phyloP scores from a whole-genome alignment of 2,329 filamentous ascomycete species.

The Cordyceps farinosa region DNA sequence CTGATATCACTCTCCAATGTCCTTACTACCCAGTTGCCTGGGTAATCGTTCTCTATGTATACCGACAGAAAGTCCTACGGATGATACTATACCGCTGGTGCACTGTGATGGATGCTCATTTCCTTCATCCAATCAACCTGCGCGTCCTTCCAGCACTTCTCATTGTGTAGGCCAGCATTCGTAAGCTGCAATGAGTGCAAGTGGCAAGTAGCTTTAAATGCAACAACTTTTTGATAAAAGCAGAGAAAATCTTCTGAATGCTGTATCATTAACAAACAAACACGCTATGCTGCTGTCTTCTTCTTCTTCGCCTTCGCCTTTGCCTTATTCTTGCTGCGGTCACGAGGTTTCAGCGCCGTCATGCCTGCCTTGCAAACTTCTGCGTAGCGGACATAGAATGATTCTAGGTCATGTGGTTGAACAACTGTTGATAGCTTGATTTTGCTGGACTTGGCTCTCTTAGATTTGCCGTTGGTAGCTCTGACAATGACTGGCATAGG shows the following conservation, averaged over 20 bases:
- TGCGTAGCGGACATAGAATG: slow-evolving; percentile 80
- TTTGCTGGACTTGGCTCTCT: slow-evolving; percentile 53
- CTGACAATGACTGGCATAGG: slow-evolving; percentile 75
- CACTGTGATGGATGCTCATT: neutral
- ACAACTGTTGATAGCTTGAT: slow-evolving; percentile 83
- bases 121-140: neutral
- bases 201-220: too few relatives aligned
- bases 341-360: slow-evolving; percentile 85
- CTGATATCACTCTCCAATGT: too few relatives aligned
- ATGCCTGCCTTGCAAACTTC: slow-evolving; percentile 89
- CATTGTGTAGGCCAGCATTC: neutral
- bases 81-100: neutral
- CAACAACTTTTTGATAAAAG: neutral
- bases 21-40: too few relatives aligned
- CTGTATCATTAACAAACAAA: neutral
- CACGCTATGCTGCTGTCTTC: slow-evolving; percentile 40
- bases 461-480: slow-evolving; percentile 75
- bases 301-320: slow-evolving; percentile 74
- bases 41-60: too few relatives aligned
- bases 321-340: slow-evolving; percentile 82
- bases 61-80: neutral
- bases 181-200: neutral
- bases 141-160: neutral
- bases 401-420: slow-evolving; percentile 68
- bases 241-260: neutral